Conservation (phyloP, 176 grass and related monocot genomes). For the Miscanthus lutarioriparius region DNA sequence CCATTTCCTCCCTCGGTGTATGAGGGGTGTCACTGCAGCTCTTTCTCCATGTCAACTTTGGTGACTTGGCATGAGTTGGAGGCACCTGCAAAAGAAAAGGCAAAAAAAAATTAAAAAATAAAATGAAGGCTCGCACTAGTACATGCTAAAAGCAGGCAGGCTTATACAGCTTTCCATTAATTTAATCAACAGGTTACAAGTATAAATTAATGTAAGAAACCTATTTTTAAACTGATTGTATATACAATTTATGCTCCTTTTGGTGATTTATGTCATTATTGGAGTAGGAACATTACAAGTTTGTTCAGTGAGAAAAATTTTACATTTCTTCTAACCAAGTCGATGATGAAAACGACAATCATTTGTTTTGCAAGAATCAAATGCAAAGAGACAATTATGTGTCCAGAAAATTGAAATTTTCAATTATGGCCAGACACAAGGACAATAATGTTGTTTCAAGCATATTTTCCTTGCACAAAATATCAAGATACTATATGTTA, state of each 20-base stretch:
- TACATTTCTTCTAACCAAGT: not conserved
- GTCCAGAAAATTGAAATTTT: conserved; percentile 17
- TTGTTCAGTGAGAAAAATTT: not conserved
- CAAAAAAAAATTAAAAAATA: not conserved
- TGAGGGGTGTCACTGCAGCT: conserved; percentile 69
- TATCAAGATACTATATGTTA: not conserved
- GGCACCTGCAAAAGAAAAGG: conserved; percentile 55
- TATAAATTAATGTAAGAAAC: not conserved
- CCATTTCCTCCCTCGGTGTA: conserved; percentile 44
- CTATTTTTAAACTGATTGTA: not conserved
- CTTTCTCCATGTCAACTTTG: conserved; percentile 76
- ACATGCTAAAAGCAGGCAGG: not conserved
- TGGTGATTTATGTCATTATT: not conserved
- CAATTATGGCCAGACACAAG: not conserved
- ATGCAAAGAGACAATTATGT: not conserved
- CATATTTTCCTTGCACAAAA: not conserved
- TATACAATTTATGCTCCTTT: not conserved
- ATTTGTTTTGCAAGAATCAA: not conserved
- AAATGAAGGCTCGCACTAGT: conserved; percentile 1
- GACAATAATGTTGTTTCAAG: conserved; percentile 10
- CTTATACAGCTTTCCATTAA: not conserved
- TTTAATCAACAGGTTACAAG: conserved; percentile 12
- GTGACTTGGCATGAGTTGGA: conserved; percentile 82
- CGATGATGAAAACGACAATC: not conserved
- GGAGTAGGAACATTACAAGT: not conserved